Base-by-base conservation (phyloP, 805 yeast genomes). In the Cyberlindnera xylosilytica region DNA sequence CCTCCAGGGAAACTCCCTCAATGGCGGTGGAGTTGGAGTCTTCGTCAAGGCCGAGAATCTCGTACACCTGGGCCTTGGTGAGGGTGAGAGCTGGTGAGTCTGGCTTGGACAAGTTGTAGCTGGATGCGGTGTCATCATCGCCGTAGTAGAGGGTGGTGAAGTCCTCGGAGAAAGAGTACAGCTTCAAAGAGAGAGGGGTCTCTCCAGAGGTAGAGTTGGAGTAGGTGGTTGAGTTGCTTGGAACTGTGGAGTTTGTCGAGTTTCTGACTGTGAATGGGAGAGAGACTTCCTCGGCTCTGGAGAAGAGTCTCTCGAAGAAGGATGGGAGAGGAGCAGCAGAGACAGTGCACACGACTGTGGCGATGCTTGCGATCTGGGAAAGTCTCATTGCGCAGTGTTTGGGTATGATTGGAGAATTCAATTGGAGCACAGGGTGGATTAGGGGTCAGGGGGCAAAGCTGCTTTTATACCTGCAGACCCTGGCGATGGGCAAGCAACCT, bases 111-210 rank as follows among this genome's bases (percentile, higher is more conserved):
- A 17, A n/a, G 15, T 23, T 22, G 12, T 13, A 13, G 24, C 6
- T 8, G 18, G 41, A n/a, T 10, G 36, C 20, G 37, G 46, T 20
- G 3, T 44, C 18, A 24, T 20, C n/a, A 11, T 26, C 37, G 10
- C 45, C 45, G 10, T 32, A 42, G 33, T 35, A 51, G 6, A 51
- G 33, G 2, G 18, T 38, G 12, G 55, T 42, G 39, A 51, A 44
- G 20, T 49, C 42, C 8, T 38, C 40, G 13, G 49, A 44, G 42
- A 49, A 47, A 9, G 49, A 41, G 28, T 44, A 47, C 13, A 52
- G 27, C 33, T 40, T 47, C 13, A 49, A 30, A 11, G 26, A 11
- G 23, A 43, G 34, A 13, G 39, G 12, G 10, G 20, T 26, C n/a
- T 26, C 35, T 1, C 11, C 34, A 3, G 36, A 13, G 13, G 36